phyloP scores from a whole-genome alignment of 257 asterid species.

The Fraxinus excelsior region DNA sequence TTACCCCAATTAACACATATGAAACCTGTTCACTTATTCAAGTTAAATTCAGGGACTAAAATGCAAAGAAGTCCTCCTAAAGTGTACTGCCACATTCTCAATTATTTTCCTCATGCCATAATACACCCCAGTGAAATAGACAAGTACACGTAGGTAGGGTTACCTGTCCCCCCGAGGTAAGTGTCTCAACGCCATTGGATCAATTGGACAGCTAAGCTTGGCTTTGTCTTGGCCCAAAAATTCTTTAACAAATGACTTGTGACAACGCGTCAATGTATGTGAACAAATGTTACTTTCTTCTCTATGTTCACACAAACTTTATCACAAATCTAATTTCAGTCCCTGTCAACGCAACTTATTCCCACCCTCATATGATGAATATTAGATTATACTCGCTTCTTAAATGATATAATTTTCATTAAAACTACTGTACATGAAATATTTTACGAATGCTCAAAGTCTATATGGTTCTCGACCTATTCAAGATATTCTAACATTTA shows the following conservation, averaged over 20 bases:
- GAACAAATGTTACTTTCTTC: not conserved
- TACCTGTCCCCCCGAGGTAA: conserved; percentile 8
- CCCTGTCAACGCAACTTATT: not conserved
- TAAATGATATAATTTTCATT: not conserved
- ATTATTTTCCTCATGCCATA: not conserved
- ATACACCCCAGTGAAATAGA: not conserved
- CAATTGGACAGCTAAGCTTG: conserved; percentile 33
- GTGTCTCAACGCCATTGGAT: conserved; percentile 32
- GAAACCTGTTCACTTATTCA: not conserved
- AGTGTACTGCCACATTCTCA: not conserved
- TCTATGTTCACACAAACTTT: conserved; percentile 4
- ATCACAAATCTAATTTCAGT: not conserved
- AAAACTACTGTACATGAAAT: not conserved
- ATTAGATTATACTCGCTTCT: not conserved
- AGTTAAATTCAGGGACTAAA: not conserved
- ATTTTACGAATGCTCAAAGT: not conserved
- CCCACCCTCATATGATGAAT: not conserved
- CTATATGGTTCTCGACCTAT: not conserved
- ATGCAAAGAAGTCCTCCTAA: not conserved
- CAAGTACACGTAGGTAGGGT: conserved; percentile 27
- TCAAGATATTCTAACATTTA: too few relatives aligned
- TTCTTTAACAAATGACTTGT: conserved; percentile 14
- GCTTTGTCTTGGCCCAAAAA: conserved; percentile 34
- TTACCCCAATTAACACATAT: not conserved
- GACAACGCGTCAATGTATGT: conserved; percentile 19